Evolutionary conservation across 1,284 basidiomycete genomes (phyloP), one percentile per base, ranked within the genome.

Genomic region (Ustilago hordei): DNA sequence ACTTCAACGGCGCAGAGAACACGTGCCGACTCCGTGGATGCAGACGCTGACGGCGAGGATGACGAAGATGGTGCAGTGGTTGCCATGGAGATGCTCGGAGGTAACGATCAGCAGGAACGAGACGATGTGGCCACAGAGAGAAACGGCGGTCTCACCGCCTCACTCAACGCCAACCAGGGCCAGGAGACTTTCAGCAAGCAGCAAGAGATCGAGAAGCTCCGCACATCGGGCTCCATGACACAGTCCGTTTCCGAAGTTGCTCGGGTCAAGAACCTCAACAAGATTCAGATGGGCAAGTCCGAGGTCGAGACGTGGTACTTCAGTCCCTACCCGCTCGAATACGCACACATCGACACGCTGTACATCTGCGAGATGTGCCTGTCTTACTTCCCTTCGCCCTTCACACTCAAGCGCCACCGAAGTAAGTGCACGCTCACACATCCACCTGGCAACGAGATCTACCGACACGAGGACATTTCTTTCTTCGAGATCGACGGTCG

Each of bases 241-340:
- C 97, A 99, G 88, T 95, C 94, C 53, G 93, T 98, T 74, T 95
- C 94, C 64, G 97, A 99, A 88, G 92, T 99, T 72, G 93, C 96
- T 15, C 91, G 97, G 47, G 97, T 99, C 82, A 99, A 99, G 89
- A 99, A 99, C 86, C 89, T 99, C 79, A 97, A 99, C 88, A 92
- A 93, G 75, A 90, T 99, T 54, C 95, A 96, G 86, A 99, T 99
- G 81, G 97, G 97, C 73, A 92, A 91, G 86, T 92, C 96, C 88
- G 94, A 98, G 88, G 93, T 99, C 81, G 95, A 99, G 83, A 92
- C 95, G 9, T 99, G 97, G 97, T 99, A 99, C 88, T 99, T 99
- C 89, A 95, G 93, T 82, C 96, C 97, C 7, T 99, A 99, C 88
- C 97, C 97, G 6, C 92, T 95, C 87, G 97, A 99, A 88, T 99